Evolutionary conservation across 2,329 filamentous ascomycete genomes (phyloP), one percentile per base, ranked within the genome.

Genomic region (Cladosporium colombiae): DNA sequence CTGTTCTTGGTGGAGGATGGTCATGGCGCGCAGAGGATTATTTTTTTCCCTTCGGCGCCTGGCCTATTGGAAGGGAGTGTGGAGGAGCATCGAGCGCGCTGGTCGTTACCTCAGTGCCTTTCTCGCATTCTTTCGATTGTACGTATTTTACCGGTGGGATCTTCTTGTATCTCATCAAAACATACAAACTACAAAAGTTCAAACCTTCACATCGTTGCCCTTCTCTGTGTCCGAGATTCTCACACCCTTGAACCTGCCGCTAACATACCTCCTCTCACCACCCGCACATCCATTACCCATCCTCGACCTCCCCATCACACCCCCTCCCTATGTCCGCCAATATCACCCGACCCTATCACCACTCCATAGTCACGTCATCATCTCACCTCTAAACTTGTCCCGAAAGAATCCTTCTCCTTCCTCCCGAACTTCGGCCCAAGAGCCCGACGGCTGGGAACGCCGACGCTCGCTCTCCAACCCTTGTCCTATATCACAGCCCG

Each of bases 141-240:
- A 61, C 58, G 58, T 61, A 61, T 49, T 33, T 14, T 50, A 14
- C 14, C 16, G 40, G 10, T 25, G 21, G n/a, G 55, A 25, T 23
- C 23, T 35, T 35, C 23, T 16, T 23, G 13, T 23, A 58, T 58
- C 55, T 35, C 31, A 37, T 37, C 31, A 13, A 18, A 29, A 29
- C 25, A 61, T 61, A 49, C 58, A 33, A 35, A 49, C 58, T 29
- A 61, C 55, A 40, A 57, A 57, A 57, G 33, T 33, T 57, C 33
- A 23, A 37, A 57, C n/a, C n/a, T 31, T 56, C 52, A 21, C 40
- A 50, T 50, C 37, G 16, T 7, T 23, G 10, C 25, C 25, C 57
- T 59, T 27, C 7, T 4, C 44, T 25, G 13, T 35, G 14, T 46
- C 21, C 11, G 1, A 4, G n/a, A 33, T 33, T 13, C 40, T 46